Conservation (phyloP, 768 basidiomycete genomes). For the Boletus rex-veris region DNA sequence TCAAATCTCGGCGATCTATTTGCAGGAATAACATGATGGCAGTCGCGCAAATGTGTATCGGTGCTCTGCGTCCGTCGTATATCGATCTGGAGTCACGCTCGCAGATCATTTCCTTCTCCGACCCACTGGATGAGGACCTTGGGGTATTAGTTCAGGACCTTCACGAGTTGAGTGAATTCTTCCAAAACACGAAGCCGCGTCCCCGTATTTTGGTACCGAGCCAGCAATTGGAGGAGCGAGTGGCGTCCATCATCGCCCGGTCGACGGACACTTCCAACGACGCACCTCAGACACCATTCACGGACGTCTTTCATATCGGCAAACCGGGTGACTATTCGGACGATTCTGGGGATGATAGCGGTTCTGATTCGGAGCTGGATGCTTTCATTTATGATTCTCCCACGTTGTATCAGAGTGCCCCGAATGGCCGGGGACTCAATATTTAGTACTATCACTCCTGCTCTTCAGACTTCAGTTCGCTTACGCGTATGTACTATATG, state of each 20-base stretch:
- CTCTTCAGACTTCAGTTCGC: neutral
- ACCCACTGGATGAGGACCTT: constrained; percentile 56
- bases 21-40: constrained; percentile 80
- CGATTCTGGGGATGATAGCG: constrained; percentile 46
- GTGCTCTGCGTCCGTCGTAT: constrained; percentile 63
- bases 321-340: constrained; percentile 35
- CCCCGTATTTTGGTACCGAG: constrained; percentile 45
- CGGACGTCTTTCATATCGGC: constrained; percentile 68
- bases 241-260: constrained; percentile 79
- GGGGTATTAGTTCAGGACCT: constrained; percentile 76
- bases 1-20: constrained; percentile 52
- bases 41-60: constrained; percentile 80
- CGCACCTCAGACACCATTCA: constrained; percentile 74
- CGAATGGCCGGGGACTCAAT: constrained; percentile 37
- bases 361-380: constrained; percentile 39
- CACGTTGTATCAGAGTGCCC: constrained; percentile 40
- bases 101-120: constrained; percentile 33
- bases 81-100: constrained; percentile 68
- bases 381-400: constrained; percentile 63
- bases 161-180: constrained; percentile 72
- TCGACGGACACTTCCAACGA: constrained; percentile 55
- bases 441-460: constrained; percentile 6
- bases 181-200: constrained; percentile 45
- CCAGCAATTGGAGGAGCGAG: constrained; percentile 67
- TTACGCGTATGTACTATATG: constrained; percentile 2